Conservation (phyloP, 2,329 filamentous ascomycete genomes). For the Exophiala sp. region DNA sequence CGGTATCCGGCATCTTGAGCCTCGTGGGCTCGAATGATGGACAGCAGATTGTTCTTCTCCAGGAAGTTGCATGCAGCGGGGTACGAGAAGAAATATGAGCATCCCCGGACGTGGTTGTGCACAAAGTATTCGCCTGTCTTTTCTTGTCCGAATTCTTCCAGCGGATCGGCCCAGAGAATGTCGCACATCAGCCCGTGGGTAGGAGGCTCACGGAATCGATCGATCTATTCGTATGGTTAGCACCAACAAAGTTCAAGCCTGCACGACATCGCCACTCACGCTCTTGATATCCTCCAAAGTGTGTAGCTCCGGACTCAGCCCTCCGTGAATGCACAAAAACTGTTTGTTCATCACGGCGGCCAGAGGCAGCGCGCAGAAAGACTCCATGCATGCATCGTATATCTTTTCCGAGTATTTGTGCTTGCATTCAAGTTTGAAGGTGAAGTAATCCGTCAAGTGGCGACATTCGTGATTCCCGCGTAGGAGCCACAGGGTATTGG, state of each 20-base stretch:
- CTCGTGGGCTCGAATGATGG: slow-evolving; percentile 94
- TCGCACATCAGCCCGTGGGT: slow-evolving; percentile 99
- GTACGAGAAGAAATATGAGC: slow-evolving; percentile 99
- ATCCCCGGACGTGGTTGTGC: slow-evolving; percentile 96
- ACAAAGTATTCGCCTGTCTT: slow-evolving; percentile 97
- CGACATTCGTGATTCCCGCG: slow-evolving; percentile 98
- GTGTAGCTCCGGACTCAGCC: slow-evolving; percentile 89
- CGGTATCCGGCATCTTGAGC: slow-evolving; percentile 97
- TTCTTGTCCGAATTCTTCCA: slow-evolving; percentile 98
- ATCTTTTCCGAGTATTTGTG: slow-evolving; percentile 97
- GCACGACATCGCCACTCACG: slow-evolving; percentile 47
- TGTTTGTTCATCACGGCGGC: slow-evolving; percentile 99
- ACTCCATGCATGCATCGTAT: slow-evolving; percentile 97
- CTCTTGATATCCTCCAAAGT: slow-evolving; percentile 89
- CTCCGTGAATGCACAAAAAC: slow-evolving; percentile 96
- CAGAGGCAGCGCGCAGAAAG: slow-evolving; percentile 87
- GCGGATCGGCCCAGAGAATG: slow-evolving; percentile 95
- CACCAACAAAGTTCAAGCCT: background rate
- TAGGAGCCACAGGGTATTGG: slow-evolving; percentile 91
- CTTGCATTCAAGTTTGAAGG: slow-evolving; percentile 99
- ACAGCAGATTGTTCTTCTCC: slow-evolving; percentile 97
- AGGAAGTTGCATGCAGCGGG: slow-evolving; percentile 94
- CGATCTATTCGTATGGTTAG: slow-evolving; percentile 57
- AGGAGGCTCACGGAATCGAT: slow-evolving; percentile 94
- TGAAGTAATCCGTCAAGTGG: slow-evolving; percentile 99